These are phyloP conservation scores for Lepiota venenata DNA, from an alignment of 768 basidiomycete species.

Conservation along the genomic window DNA sequence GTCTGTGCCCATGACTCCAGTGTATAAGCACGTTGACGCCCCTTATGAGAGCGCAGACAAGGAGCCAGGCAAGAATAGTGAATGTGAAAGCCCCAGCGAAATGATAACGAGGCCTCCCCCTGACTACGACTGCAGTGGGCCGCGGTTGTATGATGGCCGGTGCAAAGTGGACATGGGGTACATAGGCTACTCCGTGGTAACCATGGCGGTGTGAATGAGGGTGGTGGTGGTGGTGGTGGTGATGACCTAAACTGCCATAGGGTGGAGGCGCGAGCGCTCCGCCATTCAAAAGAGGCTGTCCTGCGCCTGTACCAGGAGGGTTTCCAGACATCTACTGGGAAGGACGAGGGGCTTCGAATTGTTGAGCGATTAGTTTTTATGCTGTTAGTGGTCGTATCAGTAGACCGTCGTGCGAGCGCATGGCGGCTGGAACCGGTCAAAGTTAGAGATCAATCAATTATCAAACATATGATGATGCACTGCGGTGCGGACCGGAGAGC, in stretches of 20 bases:
- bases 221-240: not conserved
- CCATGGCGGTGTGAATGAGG: not conserved
- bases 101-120: not conserved
- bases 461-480: constrained; percentile 2
- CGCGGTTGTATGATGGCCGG: not conserved
- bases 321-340: not conserved
- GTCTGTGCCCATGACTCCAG: not conserved
- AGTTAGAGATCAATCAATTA: not conserved
- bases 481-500: not conserved
- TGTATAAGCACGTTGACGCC: not conserved
- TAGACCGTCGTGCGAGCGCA: too few relatives aligned
- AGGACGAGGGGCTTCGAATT: not conserved
- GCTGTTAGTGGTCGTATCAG: too few relatives aligned
- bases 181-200: constrained; percentile 1
- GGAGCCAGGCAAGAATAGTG: not conserved
- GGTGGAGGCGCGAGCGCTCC: constrained; percentile 1
- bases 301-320: not conserved
- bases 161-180: not conserved
- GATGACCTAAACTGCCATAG: not conserved
- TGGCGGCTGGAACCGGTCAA: too few relatives aligned
- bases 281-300: not conserved
- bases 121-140: not conserved
- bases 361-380: not conserved
- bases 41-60: not conserved
- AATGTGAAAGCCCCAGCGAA: not conserved